Base-by-base conservation (phyloP, 345 rosid species). In the Populus pruinosa region DNA sequence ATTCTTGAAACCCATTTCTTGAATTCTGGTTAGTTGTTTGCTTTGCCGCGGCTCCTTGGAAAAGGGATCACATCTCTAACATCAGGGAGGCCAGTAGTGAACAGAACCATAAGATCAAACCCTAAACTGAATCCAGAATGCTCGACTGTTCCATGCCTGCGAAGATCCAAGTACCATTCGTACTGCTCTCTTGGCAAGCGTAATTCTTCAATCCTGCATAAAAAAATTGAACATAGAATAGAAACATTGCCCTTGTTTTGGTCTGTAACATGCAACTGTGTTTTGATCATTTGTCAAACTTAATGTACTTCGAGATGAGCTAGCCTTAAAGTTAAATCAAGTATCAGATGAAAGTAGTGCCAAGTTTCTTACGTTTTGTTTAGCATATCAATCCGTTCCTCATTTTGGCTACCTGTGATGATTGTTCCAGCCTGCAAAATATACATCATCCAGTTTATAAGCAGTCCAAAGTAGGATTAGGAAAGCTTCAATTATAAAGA, bases 21-120 rank as follows among this genome's bases (percentile, higher is more conserved):
- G 43, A 35, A 38, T 39, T 12, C 17, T 31, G 71, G 14, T 80
- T 82, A 93, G 74, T 82, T 86, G 71, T 82, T 76, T 81, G 84
- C 89, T 78, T 89, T 87, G 75, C 91, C 90, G 69, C 66, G 72
- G 71, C 89, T 87, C 80, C 89, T 79, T 13, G 96, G 96, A 83
- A 93, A 95, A n/a, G 98, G 96, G 80, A 95, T 82, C 1, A 73
- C 90, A 67, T 93, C 99, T 87, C 87, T 90, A 43, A 95, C 88
- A 83, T 95, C 96, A 1, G 86, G 50, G 71, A 93, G 91, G 18
- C 96, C 96, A 12, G 94, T 91, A 5, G 81, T 77, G 68, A 86
- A 89, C 72, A 92, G 89, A 81, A 93, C 88, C 93, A 93, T 89
- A 23, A 85, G 85, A 75, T 95, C 98, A 74, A 93, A 88, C 23